A percentile compares a stretch with the other conserved stretches of the same genome.
These are phyloP conservation scores for Hibiscus mutabilis DNA, from an alignment of 345 rosid species.

Conservation along the genomic window DNA sequence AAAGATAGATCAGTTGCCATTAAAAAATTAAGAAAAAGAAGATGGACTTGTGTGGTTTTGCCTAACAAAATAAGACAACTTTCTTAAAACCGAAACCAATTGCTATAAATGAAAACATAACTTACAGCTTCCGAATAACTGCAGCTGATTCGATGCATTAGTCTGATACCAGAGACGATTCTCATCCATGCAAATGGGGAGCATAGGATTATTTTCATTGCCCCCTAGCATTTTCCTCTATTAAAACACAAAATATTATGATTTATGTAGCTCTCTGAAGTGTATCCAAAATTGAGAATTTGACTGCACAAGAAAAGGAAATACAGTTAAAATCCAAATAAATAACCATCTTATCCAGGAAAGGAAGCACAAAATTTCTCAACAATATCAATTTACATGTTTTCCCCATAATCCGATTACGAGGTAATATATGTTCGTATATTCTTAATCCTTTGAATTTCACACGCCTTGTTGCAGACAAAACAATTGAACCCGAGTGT, in stretches of 20 bases:
- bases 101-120: not conserved
- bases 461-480: no score
- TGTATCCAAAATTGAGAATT: constrained; percentile 2
- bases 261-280: constrained; percentile 19
- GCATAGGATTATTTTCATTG: constrained; percentile 42
- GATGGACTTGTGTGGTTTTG: not conserved
- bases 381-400: not conserved
- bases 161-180: constrained; percentile 46
- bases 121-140: constrained; percentile 61
- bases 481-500: no score
- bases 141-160: constrained; percentile 59
- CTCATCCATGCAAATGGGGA: constrained; percentile 47
- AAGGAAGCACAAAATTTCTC: constrained; percentile 27
- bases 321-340: not conserved
- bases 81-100: not conserved
- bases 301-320: constrained; percentile 24
- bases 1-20: constrained; percentile 9
- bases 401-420: no score
- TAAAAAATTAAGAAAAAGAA: not conserved
- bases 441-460: no score
- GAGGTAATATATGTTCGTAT: no score
- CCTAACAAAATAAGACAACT: not conserved
- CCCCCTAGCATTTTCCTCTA: constrained; percentile 58
- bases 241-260: constrained; percentile 5
- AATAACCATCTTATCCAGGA: constrained; percentile 29